Evolutionary conservation across 306 rosid genomes (phyloP).

Genomic region (Cercis canadensis): DNA sequence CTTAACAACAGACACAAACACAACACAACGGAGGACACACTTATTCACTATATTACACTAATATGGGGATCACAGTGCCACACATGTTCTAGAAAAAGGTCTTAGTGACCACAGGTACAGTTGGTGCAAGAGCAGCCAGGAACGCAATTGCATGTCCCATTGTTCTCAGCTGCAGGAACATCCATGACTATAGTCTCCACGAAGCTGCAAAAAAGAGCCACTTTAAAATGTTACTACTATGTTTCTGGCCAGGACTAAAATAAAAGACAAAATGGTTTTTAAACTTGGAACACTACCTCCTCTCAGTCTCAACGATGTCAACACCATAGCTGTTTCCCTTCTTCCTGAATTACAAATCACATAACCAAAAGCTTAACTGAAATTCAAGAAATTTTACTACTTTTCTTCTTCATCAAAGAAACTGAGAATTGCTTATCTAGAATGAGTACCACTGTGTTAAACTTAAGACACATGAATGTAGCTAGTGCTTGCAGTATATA

Average conservation of each 20-base stretch:
- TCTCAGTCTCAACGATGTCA: constrained; percentile 56
- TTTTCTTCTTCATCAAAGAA: not conserved
- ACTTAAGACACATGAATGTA: no score
- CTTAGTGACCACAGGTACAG: no score
- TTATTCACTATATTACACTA: no score
- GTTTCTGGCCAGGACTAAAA: no score
- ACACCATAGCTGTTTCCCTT: constrained; percentile 57
- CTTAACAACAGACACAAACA: no score
- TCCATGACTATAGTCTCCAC: constrained; percentile 44
- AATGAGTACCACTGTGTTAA: no score
- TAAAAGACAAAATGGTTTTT: not conserved
- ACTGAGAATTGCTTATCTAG: no score
- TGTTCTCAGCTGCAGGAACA: constrained; percentile 54
- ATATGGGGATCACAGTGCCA: no score
- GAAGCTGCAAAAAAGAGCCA: constrained; percentile 61
- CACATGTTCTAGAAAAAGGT: no score
- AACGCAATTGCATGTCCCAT: constrained; percentile 60
- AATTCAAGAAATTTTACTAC: not conserved
- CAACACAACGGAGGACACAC: no score
- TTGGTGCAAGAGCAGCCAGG: constrained; percentile 45
- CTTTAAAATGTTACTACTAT: no score
- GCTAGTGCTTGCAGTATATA: not conserved
- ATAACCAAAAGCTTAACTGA: not conserved
- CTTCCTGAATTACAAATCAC: constrained; percentile 51
- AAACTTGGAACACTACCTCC: constrained; percentile 41